A percentile compares a stretch with the other conserved stretches of the same genome.
These are phyloP conservation scores for Dacryopinax spathularia DNA, from an alignment of 768 basidiomycete species.

Conservation along the genomic window DNA sequence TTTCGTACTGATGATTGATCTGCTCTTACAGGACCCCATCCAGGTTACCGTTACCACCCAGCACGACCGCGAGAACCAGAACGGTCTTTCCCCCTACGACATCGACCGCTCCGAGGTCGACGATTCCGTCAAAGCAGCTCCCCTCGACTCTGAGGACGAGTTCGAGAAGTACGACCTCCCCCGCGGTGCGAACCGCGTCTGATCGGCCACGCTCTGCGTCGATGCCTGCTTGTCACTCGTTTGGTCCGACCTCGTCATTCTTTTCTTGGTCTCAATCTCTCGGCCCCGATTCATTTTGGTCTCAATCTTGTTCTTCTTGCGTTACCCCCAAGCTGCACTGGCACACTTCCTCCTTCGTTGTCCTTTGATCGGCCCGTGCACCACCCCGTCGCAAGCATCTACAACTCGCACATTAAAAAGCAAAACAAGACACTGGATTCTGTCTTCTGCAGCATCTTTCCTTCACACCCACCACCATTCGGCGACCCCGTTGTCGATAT, in stretches of 20 bases:
- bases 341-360: neutral
- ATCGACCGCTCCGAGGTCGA: neutral
- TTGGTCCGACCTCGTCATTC: neutral
- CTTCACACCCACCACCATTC: neutral
- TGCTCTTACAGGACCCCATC: neutral
- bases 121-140: neutral
- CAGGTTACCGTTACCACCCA: neutral
- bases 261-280: neutral
- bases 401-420: neutral
- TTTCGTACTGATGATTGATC: neutral
- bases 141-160: neutral
- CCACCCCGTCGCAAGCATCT: neutral
- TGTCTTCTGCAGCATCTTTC: neutral
- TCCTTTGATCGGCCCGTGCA: neutral
- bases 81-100: neutral
- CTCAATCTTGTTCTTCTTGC: neutral
- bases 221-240: neutral
- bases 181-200: neutral
- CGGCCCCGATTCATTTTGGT: neutral
- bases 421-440: neutral
- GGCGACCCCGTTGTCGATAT: constrained; percentile 1
- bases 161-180: neutral
- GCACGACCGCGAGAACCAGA: neutral
- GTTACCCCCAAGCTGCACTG: neutral
- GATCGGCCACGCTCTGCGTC: neutral